These are phyloP conservation scores for Nematodospora valgi DNA, from an alignment of 805 yeast genomes.

Conservation along the genomic window DNA sequence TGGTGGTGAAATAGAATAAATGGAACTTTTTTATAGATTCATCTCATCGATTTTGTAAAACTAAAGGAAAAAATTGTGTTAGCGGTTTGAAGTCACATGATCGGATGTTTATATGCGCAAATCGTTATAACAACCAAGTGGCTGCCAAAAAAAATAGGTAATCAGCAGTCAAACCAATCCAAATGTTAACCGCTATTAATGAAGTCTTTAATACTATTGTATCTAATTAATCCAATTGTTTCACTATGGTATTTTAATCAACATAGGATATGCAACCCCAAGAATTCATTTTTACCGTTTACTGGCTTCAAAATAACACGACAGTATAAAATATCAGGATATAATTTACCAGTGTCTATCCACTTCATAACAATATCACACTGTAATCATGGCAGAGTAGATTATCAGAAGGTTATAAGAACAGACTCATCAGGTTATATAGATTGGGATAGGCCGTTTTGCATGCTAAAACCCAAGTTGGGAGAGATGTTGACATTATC, in stretches of 20 bases:
- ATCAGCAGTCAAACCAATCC: too few species aligned
- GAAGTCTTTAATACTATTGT: too few species aligned
- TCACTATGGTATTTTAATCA: constrained; percentile 19
- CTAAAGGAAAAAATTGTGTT: too few species aligned
- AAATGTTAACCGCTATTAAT: too few species aligned
- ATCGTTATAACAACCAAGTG: too few species aligned
- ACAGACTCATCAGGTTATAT: constrained; percentile 33
- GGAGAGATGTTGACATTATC: constrained; percentile 12
- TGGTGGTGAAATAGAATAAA: too few species aligned
- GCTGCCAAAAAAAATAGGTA: too few species aligned
- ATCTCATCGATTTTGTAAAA: too few species aligned
- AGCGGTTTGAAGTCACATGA: too few species aligned
- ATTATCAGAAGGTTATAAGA: constrained; percentile 37
- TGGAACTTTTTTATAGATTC: too few species aligned
- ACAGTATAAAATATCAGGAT: constrained; percentile 40
- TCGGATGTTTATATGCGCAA: too few species aligned
- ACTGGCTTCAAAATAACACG: constrained; percentile 57
- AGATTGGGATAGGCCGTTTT: constrained; percentile 48
- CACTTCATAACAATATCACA: constrained; percentile 47
- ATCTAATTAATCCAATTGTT: too few species aligned
- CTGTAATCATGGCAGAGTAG: constrained; percentile 49
- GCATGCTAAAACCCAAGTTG: constrained; percentile 34
- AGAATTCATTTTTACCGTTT: constrained; percentile 30
- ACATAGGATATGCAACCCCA: constrained; percentile 33
- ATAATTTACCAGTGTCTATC: constrained; percentile 27